Percentiles rank a stretch among this genome's conserved stretches.
Conservation (phyloP, 805 yeast species). For the Debaryomyces maramus region DNA sequence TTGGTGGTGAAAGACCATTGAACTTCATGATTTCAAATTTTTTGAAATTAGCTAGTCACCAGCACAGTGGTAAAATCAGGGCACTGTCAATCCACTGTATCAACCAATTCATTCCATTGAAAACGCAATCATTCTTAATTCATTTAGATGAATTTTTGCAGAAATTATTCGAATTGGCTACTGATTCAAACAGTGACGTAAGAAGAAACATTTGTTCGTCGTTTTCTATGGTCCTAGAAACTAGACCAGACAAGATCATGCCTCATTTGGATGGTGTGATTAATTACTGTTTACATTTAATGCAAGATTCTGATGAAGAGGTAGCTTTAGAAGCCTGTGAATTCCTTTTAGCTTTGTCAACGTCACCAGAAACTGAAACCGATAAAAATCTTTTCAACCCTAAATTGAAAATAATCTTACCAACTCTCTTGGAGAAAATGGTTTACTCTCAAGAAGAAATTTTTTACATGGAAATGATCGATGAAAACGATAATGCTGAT, state of each 20-base stretch:
- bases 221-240: conserved; percentile 68
- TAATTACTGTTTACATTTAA: conserved; percentile 76
- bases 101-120: conserved; percentile 70
- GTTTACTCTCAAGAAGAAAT: conserved; percentile 84
- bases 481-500: conserved; percentile 71
- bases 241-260: conserved; percentile 73
- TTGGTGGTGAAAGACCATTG: conserved; percentile 66
- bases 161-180: conserved; percentile 68
- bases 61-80: conserved; percentile 49
- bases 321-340: conserved; percentile 94
- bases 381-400: conserved; percentile 46
- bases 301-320: conserved; percentile 56
- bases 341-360: conserved; percentile 74
- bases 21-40: conserved; percentile 67
- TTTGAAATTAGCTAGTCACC: conserved; percentile 45
- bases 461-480: conserved; percentile 59
- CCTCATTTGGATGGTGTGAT: conserved; percentile 88
- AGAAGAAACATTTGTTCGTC: conserved; percentile 76
- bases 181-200: conserved; percentile 56
- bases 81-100: conserved; percentile 68
- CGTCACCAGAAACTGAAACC: conserved; percentile 52
- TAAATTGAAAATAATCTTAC: conserved; percentile 64
- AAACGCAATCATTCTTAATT: conserved; percentile 62
- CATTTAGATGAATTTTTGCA: conserved; percentile 66
- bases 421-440: conserved; percentile 77